Percentiles rank a stretch among this genome's conserved stretches.
phyloP scores from a whole-genome alignment of 768 basidiomycete species.

The Mycena rebaudengoi region DNA sequence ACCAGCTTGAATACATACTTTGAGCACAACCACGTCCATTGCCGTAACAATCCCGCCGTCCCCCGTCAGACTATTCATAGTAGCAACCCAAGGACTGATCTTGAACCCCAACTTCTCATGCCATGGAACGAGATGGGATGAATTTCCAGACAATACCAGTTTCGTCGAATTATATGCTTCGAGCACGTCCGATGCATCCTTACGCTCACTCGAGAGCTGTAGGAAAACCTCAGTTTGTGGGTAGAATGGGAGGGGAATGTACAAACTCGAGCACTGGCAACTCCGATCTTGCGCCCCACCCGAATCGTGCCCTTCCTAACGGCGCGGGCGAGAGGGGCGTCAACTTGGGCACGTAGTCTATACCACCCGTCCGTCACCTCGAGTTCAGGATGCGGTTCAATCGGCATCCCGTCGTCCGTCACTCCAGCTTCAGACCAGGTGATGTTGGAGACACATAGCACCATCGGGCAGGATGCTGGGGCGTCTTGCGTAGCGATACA shows the following conservation, averaged over 20 bases:
- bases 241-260: not conserved
- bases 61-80: slow-evolving; percentile 77
- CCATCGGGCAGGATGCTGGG: slow-evolving; percentile 79
- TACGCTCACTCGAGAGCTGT: slow-evolving; percentile 73
- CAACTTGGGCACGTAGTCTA: slow-evolving; percentile 77
- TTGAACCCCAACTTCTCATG: slow-evolving; percentile 87
- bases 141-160: slow-evolving; percentile 83
- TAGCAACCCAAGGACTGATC: slow-evolving; percentile 70
- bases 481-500: slow-evolving; percentile 86
- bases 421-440: slow-evolving; percentile 54
- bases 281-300: slow-evolving; percentile 84
- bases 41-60: slow-evolving; percentile 84
- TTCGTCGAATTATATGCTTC: slow-evolving; percentile 77
- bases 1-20: slow-evolving; percentile 47
- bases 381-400: slow-evolving; percentile 62
- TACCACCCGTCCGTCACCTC: slow-evolving; percentile 99
- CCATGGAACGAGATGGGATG: slow-evolving; percentile 88
- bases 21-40: slow-evolving; percentile 77
- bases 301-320: slow-evolving; percentile 69
- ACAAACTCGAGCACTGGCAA: slow-evolving; percentile 82
- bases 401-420: slow-evolving; percentile 46
- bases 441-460: slow-evolving; percentile 84
- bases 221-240: not conserved
- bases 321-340: slow-evolving; percentile 77
- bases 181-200: slow-evolving; percentile 84